A percentile compares a stretch with the other conserved stretches of the same genome.
These are phyloP conservation scores for Phytopythium kandeliae DNA, from an alignment of 352 stramenopile genomes.

Conservation along the genomic window DNA sequence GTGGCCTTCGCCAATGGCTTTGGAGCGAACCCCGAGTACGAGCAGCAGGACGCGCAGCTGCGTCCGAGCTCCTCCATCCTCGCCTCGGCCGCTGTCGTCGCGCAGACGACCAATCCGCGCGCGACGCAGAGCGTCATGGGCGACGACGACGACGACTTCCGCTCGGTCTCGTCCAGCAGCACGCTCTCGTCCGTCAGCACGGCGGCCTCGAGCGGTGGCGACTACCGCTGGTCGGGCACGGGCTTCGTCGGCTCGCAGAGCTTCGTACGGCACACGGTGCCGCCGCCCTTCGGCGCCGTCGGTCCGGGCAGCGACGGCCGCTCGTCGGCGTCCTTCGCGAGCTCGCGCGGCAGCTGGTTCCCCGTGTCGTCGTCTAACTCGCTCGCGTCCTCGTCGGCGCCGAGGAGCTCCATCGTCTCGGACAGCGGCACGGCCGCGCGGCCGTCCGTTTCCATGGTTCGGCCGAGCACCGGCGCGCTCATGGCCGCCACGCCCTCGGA, in stretches of 20 bases:
- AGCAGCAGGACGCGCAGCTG: constrained; percentile 48
- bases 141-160: constrained; percentile 77
- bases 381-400: constrained; percentile 13
- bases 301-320: constrained; percentile 17
- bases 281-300: constrained; percentile 23
- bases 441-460: constrained; percentile 8
- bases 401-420: constrained; percentile 3
- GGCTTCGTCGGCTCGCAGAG: constrained; percentile 65
- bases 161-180: constrained; percentile 59
- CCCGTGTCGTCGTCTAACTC: constrained; percentile 23
- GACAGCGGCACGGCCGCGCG: constrained; percentile 4
- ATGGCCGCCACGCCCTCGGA: constrained; percentile 60
- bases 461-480: constrained; percentile 40
- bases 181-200: constrained; percentile 59
- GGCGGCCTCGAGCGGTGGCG: constrained; percentile 27
- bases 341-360: constrained; percentile 57
- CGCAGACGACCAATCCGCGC: constrained; percentile 21
- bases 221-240: constrained; percentile 81
- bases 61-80: constrained; percentile 64
- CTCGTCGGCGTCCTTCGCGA: constrained; percentile 10
- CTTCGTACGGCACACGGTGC: constrained; percentile 39
- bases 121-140: constrained; percentile 63
- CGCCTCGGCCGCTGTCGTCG: constrained; percentile 33
- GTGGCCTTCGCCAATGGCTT: constrained; percentile 72
- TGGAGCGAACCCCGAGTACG: constrained; percentile 63